Evolutionary conservation across 2,329 filamentous ascomycete genomes (phyloP), one percentile per base, ranked within the genome.

Genomic region (Ophidiomyces ophidiicola): DNA sequence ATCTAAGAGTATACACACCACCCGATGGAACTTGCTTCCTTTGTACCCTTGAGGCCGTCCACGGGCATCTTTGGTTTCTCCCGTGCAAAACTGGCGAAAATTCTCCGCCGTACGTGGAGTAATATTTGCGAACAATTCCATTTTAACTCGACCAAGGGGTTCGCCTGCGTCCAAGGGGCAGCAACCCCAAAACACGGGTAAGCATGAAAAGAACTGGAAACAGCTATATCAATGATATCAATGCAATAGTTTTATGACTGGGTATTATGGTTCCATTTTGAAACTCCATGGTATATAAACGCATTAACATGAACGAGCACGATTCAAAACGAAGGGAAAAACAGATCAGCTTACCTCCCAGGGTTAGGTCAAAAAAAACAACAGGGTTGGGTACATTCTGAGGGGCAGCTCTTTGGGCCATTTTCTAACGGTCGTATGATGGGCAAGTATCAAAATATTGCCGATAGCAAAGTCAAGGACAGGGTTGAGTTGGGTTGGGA

Each of bases 61-160:
- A 6, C 76, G 72, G 36, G 73, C 61, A 55, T 82, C 82, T 64
- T 86, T 93, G 49, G 74, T 78, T 68, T 96, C 88, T 52, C 90
- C 90, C 0, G 88, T 96, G 66, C 87, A 94, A 66, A 94, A 94
- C 57, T 92, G 85, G 32, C 87, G 82, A 60, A 98, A 96, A 68
- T 96, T 96, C 62, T 96, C 90, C 20, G 86, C 84, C 6, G 90
- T 96, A 53, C 79, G 80, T 47, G 87, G 86, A 0, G 85, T 82
- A 15, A 81, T 70, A 62, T 93, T 74, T 45, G 79, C 77, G 69
- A 90, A 94, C 45, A 98, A 76, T 63, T 94, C 84, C 60, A 94
- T 86, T 49, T 82, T 87, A 54, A 94, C 77, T 42, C 86, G 79
- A 46, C 87, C 87, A 11, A 94, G 73, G 2, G 83, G 79, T 55